These are phyloP conservation scores for Anthracocystis setariae DNA, from an alignment of 1,284 basidiomycete species.

Conservation along the genomic window DNA sequence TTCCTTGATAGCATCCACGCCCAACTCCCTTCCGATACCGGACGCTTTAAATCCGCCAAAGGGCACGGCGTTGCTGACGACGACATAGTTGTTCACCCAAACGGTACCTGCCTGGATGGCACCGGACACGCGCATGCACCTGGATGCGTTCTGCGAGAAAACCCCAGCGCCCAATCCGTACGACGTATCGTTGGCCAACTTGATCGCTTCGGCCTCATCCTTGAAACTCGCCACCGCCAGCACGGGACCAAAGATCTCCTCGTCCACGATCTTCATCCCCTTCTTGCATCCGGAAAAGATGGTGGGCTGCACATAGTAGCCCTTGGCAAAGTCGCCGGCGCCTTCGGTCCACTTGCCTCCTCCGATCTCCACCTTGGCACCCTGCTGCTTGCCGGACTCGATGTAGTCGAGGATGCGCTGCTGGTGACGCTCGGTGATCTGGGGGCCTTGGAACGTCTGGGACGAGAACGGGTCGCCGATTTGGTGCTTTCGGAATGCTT, in stretches of 20 bases:
- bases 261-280: constrained; percentile 74
- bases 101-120: constrained; percentile 82
- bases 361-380: constrained; percentile 77
- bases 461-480: constrained; percentile 82
- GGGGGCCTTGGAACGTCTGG: constrained; percentile 82
- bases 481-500: constrained; percentile 71
- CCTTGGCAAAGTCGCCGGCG: constrained; percentile 73
- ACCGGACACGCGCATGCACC: constrained; percentile 79
- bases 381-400: constrained; percentile 85
- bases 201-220: constrained; percentile 74
- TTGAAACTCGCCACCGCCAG: constrained; percentile 72
- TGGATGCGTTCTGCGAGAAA: constrained; percentile 80
- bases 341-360: constrained; percentile 72
- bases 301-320: constrained; percentile 69
- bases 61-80: constrained; percentile 38
- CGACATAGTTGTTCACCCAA: constrained; percentile 74
- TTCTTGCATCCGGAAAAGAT: constrained; percentile 75
- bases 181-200: constrained; percentile 79
- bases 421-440: constrained; percentile 80
- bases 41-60: constrained; percentile 56
- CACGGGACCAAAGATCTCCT: constrained; percentile 80
- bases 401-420: constrained; percentile 91
- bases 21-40: constrained; percentile 59
- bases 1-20: constrained; percentile 70
- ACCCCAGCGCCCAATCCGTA: constrained; percentile 86